These are phyloP conservation scores for Suillus subalutaceus DNA, from an alignment of 768 basidiomycete species.

Conservation along the genomic window DNA sequence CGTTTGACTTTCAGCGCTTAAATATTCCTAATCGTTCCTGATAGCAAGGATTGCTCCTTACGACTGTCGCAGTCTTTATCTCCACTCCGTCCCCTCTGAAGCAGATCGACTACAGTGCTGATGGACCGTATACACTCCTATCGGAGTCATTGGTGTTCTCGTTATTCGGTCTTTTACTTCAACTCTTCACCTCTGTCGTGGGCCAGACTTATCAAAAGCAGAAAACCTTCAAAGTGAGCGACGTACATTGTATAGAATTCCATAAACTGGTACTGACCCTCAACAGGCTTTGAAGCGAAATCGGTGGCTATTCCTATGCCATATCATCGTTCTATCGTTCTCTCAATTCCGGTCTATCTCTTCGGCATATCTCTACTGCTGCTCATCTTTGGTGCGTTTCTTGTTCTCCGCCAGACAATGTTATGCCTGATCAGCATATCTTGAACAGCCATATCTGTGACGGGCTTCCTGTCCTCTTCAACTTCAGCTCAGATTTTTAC, in stretches of 20 bases:
- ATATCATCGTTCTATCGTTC: neutral
- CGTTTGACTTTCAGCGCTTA: no score
- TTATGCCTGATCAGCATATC: neutral
- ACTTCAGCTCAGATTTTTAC: constrained; percentile 1
- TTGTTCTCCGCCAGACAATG: neutral
- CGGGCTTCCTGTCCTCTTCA: constrained; percentile 4
- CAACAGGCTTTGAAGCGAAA: neutral
- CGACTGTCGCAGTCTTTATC: constrained; percentile 4
- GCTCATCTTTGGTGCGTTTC: neutral
- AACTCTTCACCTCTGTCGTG: neutral
- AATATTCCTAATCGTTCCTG: neutral
- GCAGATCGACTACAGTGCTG: neutral
- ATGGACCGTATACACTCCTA: neutral
- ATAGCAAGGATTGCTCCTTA: constrained; percentile 6
- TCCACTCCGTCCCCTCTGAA: neutral
- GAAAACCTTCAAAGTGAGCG: neutral
- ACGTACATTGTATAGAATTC: neutral
- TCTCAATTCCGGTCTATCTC: neutral
- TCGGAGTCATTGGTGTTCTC: constrained; percentile 3
- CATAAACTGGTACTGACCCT: neutral
- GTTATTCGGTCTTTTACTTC: neutral
- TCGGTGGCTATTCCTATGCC: constrained; percentile 1
- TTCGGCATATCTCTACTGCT: neutral
- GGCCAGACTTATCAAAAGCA: constrained; percentile 2
- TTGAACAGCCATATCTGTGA: neutral